phyloP scores from a whole-genome alignment of 768 basidiomycete genomes.

The Leccinum longicurvipes region DNA sequence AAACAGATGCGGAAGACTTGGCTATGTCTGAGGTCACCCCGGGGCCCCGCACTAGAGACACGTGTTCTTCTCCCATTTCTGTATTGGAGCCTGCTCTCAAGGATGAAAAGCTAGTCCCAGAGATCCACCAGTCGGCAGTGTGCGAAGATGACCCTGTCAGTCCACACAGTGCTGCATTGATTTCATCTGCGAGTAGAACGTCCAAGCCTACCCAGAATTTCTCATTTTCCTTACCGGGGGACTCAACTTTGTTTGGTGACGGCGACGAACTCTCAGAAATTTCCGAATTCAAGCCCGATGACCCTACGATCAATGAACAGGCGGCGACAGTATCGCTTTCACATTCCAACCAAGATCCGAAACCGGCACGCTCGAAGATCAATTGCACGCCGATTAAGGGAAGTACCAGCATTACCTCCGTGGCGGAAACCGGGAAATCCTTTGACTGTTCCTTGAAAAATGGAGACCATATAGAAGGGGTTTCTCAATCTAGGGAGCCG shows the following conservation, averaged over 20 bases:
- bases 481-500: not conserved
- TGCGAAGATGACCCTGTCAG: not conserved
- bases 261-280: constrained; percentile 32
- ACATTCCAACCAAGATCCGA: not conserved
- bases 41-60: not conserved
- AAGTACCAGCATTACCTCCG: not conserved
- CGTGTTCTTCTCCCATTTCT: not conserved
- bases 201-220: not conserved
- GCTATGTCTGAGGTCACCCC: not conserved
- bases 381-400: constrained; percentile 13
- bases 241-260: constrained; percentile 15
- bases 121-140: not conserved
- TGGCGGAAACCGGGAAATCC: not conserved
- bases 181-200: not conserved
- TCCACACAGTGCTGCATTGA: not conserved
- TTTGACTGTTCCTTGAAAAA: not conserved
- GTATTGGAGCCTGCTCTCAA: not conserved
- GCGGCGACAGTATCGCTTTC: not conserved
- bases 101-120: not conserved
- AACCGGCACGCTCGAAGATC: not conserved
- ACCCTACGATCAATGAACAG: not conserved
- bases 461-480: not conserved
- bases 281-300: constrained; percentile 28
- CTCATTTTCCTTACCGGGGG: not conserved
- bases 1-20: constrained; percentile 24